phyloP scores from a whole-genome alignment of 805 yeast species.

The Spathaspora passalidarum region DNA sequence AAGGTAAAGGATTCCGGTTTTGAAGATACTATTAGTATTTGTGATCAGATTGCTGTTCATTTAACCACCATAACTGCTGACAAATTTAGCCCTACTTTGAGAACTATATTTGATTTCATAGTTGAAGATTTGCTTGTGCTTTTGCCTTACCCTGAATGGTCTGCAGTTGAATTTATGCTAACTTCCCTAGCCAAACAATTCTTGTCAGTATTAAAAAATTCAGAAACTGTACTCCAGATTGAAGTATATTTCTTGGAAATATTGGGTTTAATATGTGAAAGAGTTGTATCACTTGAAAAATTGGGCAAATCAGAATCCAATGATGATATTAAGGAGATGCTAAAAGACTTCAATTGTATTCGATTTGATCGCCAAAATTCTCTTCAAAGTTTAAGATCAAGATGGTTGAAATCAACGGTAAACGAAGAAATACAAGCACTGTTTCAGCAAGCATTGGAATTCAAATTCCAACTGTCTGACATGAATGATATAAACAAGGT shows the following conservation, averaged over 20 bases:
- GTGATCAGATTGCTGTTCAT: not conserved
- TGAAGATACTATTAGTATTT: not conserved
- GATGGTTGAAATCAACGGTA: not conserved
- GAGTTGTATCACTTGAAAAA: conserved; percentile 37
- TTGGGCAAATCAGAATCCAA: not conserved
- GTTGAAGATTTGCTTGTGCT: conserved; percentile 54
- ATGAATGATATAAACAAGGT: not conserved
- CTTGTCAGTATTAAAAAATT: conserved; percentile 36
- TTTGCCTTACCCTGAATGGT: conserved; percentile 57
- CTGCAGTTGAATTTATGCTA: conserved; percentile 53
- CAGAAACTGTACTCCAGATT: conserved; percentile 33
- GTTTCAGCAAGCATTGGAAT: not conserved
- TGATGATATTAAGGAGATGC: not conserved
- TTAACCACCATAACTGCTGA: not conserved
- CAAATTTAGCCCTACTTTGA: conserved; percentile 4
- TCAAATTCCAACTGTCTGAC: not conserved
- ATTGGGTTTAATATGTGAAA: conserved; percentile 59
- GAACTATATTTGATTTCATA: conserved; percentile 48
- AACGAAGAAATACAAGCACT: not conserved
- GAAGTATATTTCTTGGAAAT: conserved; percentile 57
- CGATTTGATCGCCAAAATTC: conserved; percentile 1
- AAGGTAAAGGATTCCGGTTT: not conserved
- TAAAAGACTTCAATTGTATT: not conserved
- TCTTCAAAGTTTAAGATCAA: not conserved
- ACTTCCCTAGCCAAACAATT: conserved; percentile 43